Percentiles rank a stretch among this genome's conserved stretches.
phyloP scores from a whole-genome alignment of 2,329 filamentous ascomycete genomes.

The Fusarium xylarioides region DNA sequence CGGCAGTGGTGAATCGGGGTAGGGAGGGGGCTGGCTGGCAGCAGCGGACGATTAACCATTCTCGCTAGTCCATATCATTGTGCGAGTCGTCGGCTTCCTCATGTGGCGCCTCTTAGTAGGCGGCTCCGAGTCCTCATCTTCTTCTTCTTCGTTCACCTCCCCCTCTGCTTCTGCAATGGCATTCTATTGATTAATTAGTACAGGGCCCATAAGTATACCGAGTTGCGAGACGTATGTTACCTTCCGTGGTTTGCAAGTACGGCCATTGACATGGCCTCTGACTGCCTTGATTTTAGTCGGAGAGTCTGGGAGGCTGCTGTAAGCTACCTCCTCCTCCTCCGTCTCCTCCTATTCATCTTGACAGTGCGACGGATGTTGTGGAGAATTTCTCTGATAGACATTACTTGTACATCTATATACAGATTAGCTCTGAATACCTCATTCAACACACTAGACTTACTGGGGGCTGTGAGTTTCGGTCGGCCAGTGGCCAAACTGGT shows the following conservation, averaged over 20 bases:
- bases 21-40: too few relatives aligned
- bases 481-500: rapidly evolving
- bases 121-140: rapidly evolving
- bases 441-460: not conserved
- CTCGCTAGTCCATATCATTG: not conserved
- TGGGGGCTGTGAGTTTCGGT: rapidly evolving
- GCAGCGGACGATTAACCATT: too few relatives aligned
- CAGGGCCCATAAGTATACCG: too few relatives aligned
- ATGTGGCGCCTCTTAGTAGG: not conserved
- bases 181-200: rapidly evolving
- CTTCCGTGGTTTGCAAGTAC: rapidly evolving
- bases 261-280: rapidly evolving
- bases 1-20: rapidly evolving
- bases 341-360: not conserved
- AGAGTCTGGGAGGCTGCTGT: rapidly evolving
- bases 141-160: not conserved
- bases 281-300: not conserved
- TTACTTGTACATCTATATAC: not conserved
- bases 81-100: not conserved
- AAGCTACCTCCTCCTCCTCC: not conserved
- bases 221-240: not conserved
- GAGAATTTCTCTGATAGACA: not conserved
- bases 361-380: not conserved
- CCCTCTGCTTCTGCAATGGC: rapidly evolving
- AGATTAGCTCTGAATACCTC: not conserved